phyloP scores from a whole-genome alignment of 495 filamentous ascomycete genomes.

The Parathielavia hyrcaniae region DNA sequence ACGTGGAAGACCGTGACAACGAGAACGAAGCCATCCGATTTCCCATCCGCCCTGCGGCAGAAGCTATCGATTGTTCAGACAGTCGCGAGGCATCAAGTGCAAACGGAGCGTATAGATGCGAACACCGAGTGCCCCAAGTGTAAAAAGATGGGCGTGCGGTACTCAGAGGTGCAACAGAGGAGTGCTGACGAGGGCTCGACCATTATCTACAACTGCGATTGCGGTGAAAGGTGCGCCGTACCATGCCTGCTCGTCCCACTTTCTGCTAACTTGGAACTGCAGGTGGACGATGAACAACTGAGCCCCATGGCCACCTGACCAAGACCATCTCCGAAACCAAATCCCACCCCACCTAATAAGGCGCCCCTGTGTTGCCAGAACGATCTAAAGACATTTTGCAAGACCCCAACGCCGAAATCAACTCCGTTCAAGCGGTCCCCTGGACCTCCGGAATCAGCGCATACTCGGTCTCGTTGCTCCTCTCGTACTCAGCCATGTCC shows the following conservation, averaged over 20 bases:
- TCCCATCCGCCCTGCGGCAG: constrained; percentile 78
- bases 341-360: constrained; percentile 12
- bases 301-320: background rate
- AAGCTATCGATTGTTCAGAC: constrained; percentile 82
- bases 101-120: constrained; percentile 65
- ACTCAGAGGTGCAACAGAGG: constrained; percentile 75
- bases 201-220: constrained; percentile 80
- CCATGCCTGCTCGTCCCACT: background rate
- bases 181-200: constrained; percentile 94
- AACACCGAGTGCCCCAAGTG: constrained; percentile 71
- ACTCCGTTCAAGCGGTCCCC: constrained; percentile 31
- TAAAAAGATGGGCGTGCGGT: constrained; percentile 76
- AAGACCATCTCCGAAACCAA: constrained; percentile 6
- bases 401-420: constrained; percentile 19
- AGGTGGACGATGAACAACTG: constrained; percentile 46
- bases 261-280: constrained; percentile 26
- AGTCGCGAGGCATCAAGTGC: constrained; percentile 68
- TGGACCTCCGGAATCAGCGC: constrained; percentile 67
- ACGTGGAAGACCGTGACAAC: constrained; percentile 77
- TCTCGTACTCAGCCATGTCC: constrained; percentile 98
- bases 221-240: constrained; percentile 66
- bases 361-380: background rate
- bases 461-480: constrained; percentile 81
- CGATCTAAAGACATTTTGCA: constrained; percentile 19
- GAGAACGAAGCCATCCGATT: constrained; percentile 72